Conservation (phyloP, 148 eudicot genomes). For the Silene conica region DNA sequence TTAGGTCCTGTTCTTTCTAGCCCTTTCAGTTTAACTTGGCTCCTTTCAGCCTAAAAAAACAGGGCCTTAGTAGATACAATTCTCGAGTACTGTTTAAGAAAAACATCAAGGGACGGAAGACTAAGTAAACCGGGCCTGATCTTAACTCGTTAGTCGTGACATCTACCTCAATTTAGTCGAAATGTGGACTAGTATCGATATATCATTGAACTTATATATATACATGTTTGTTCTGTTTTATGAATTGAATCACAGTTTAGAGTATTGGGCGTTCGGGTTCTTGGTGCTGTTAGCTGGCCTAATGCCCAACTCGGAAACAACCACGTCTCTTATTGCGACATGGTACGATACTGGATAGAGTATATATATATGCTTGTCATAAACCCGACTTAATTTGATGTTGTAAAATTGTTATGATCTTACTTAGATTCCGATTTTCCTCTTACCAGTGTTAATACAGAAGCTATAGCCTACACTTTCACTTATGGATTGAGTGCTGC, state of each 20-base stretch:
- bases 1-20: too few species aligned
- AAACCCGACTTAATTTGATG: neutral
- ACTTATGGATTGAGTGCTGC: slow-evolving; percentile 79
- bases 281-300: slow-evolving; percentile 73
- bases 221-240: neutral
- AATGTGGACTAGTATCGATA: neutral
- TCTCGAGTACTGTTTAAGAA: too few species aligned
- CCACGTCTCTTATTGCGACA: slow-evolving; percentile 71
- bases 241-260: slow-evolving; percentile 43
- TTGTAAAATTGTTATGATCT: neutral
- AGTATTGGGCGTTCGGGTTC: slow-evolving; percentile 83
- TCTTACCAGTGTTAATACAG: slow-evolving; percentile 61
- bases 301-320: slow-evolving; percentile 62
- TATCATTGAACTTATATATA: neutral
- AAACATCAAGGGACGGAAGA: too few species aligned
- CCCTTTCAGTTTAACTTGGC: too few species aligned
- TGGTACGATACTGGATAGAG: slow-evolving; percentile 43
- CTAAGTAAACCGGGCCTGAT: too few species aligned
- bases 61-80: too few species aligned
- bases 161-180: neutral
- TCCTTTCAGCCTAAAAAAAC: too few species aligned
- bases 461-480: slow-evolving; percentile 60
- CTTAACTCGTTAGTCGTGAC: too few species aligned
- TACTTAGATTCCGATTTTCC: too few species aligned
- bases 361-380: too few species aligned